These are phyloP conservation scores for Mortierella sp. DNA, from an alignment of 371 early-diverging fungal species.

Conservation along the genomic window DNA sequence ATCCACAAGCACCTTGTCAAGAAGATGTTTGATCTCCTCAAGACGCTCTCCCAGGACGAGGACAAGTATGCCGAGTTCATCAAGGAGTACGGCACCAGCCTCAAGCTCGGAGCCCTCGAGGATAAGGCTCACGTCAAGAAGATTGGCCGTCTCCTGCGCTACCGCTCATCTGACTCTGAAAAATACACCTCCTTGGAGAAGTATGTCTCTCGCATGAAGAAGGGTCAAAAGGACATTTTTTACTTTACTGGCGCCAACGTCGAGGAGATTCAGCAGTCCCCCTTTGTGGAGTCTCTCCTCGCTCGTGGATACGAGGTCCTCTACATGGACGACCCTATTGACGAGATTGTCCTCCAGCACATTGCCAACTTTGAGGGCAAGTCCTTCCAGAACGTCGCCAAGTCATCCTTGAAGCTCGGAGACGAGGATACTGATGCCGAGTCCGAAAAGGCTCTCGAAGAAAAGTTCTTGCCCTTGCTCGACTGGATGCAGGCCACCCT, in stretches of 20 bases:
- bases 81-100: slow-evolving; percentile 76
- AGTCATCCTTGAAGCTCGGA: slow-evolving; percentile 86
- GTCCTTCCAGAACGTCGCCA: slow-evolving; percentile 86
- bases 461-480: slow-evolving; percentile 74
- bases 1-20: slow-evolving; percentile 90
- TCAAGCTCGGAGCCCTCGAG: slow-evolving; percentile 93
- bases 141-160: slow-evolving; percentile 87
- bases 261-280: slow-evolving; percentile 83
- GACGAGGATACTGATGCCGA: slow-evolving; percentile 72
- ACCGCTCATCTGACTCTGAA: slow-evolving; percentile 70
- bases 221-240: slow-evolving; percentile 92
- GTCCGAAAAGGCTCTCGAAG: slow-evolving; percentile 63
- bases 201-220: slow-evolving; percentile 91
- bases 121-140: slow-evolving; percentile 78
- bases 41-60: slow-evolving; percentile 78
- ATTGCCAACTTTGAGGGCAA: slow-evolving; percentile 85
- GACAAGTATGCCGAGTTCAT: slow-evolving; percentile 83
- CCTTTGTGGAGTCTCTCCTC: slow-evolving; percentile 89
- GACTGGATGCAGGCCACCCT: slow-evolving; percentile 78
- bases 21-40: slow-evolving; percentile 92
- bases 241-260: slow-evolving; percentile 84
- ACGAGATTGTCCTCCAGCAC: slow-evolving; percentile 87
- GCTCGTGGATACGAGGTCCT: slow-evolving; percentile 94
- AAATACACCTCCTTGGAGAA: slow-evolving; percentile 81
- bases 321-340: slow-evolving; percentile 92